Evolutionary conservation across 2,329 filamentous ascomycete genomes (phyloP), one percentile per base, ranked within the genome.

Genomic region (Fusarium sp.): DNA sequence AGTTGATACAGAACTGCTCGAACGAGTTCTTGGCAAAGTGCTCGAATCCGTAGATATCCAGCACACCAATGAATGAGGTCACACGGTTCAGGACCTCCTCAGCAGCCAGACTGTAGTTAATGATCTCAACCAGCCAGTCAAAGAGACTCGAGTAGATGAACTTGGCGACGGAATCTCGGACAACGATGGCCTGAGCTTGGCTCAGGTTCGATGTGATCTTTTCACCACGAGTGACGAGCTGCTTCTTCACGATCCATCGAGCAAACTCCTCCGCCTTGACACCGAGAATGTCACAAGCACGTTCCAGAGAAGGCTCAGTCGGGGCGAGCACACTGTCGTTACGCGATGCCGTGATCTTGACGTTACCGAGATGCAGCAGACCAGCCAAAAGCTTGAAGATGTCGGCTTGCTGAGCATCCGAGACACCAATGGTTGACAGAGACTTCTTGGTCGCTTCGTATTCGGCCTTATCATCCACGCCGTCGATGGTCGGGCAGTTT

Each of bases 21-120:
- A 99, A 99, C 1, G 97, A 99, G 86, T 99, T 99, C 88, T 98
- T 98, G 72, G 97, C 96, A 80, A 99, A 99, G 85, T 98, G 97
- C 84, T 99, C 97, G 81, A 99, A 99, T 73, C 96, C 96, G 84
- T 98, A 98, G 77, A 99, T 99, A 94, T 99, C 97, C 74, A 99
- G 90, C 57, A 99, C 97, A 83, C 97, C 97, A 79, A 99, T 99
- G 84, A 99, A 99, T 2, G 94, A 96, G 65, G 87, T 90, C 66
- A 97, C 95, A 45, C 94, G 91, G 78, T 89, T 91, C 62, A 98
- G 84, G 40, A 98, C 94, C 73, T 96, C 93, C 52, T 98, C 93
- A 1, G 95, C 95, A 14, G 97, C 97, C 77, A 99, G 87, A 81
- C 95, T 95, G 77, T 88, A 88, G 85, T 99, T 99, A 86, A 98